Evolutionary conservation across 495 filamentous ascomycete genomes (phyloP).

Genomic region (Usnea hakonensis): DNA sequence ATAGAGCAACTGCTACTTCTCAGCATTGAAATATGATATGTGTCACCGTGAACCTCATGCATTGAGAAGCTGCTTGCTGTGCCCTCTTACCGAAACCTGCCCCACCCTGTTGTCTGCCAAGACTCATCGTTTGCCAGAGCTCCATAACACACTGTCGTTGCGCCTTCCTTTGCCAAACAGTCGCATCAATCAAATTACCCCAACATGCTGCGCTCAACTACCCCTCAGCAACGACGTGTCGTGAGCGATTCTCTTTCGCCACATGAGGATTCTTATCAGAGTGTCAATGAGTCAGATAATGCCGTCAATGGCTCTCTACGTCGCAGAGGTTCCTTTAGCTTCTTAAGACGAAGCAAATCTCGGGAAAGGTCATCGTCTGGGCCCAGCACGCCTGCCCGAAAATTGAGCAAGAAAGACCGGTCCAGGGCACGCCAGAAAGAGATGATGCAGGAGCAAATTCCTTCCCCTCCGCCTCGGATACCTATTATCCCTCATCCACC

Average conservation of each 20-base stretch:
- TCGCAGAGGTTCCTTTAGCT: conserved; percentile 45
- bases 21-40: neutral
- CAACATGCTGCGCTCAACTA: conserved; percentile 6
- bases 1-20: neutral
- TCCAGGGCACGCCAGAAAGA: conserved; percentile 55
- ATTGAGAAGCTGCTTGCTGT: neutral
- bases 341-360: conserved; percentile 77
- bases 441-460: conserved; percentile 54
- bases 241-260: conserved; percentile 3
- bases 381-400: conserved; percentile 45
- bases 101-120: conserved; percentile 8
- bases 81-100: neutral
- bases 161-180: neutral
- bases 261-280: neutral
- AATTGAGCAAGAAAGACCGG: conserved; percentile 60
- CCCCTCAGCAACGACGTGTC: conserved; percentile 6
- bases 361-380: conserved; percentile 46
- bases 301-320: conserved; percentile 24
- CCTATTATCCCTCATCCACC: conserved; percentile 62
- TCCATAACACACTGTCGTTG: conserved; percentile 4
- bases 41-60: neutral
- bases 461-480: conserved; percentile 67
- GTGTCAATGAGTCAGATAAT: neutral
- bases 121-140: conserved; percentile 6
- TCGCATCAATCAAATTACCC: neutral